Conservation (phyloP, 2,329 filamentous ascomycete genomes). For the Cordyceps farinosa region DNA sequence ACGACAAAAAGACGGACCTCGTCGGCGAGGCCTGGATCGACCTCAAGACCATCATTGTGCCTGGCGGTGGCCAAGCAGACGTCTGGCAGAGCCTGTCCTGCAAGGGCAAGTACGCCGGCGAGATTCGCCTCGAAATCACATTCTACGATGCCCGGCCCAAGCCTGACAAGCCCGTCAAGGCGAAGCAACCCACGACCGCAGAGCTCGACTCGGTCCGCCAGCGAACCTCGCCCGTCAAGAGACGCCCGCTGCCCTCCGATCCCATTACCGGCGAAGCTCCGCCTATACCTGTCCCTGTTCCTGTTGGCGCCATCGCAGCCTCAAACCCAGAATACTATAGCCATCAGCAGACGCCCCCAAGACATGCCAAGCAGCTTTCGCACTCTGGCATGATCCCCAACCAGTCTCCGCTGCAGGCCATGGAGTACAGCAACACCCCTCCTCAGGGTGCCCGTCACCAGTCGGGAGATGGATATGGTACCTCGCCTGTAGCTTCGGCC, state of each 20-base stretch:
- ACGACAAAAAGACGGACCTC: slow-evolving; percentile 95
- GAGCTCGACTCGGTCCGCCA: slow-evolving; percentile 37
- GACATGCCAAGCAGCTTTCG: slow-evolving; percentile 40
- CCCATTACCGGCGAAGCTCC: slow-evolving; percentile 57
- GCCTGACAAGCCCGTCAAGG: slow-evolving; percentile 65
- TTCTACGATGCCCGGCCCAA: slow-evolving; percentile 90
- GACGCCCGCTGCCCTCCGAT: slow-evolving; percentile 78
- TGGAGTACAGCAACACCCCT: slow-evolving; percentile 47
- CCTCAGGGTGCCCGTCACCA: slow-evolving; percentile 33
- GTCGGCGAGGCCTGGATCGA: slow-evolving; percentile 94
- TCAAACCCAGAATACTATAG: slow-evolving; percentile 34
- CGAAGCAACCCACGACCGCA: slow-evolving; percentile 39
- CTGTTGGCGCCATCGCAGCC: slow-evolving; percentile 26
- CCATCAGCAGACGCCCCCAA: slow-evolving; percentile 44
- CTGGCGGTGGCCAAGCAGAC: slow-evolving; percentile 90
- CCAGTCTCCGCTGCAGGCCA: slow-evolving; percentile 51
- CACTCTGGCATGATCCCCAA: slow-evolving; percentile 42
- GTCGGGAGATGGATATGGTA: slow-evolving; percentile 37
- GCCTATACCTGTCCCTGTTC: slow-evolving; percentile 25
- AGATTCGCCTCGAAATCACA: slow-evolving; percentile 91
- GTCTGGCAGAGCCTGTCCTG: slow-evolving; percentile 85
- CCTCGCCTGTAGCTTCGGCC: slow-evolving; percentile 29
- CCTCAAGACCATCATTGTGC: slow-evolving; percentile 73
- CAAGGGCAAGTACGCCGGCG: slow-evolving; percentile 92
- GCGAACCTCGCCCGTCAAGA: slow-evolving; percentile 65